Evolutionary conservation across 164 flowering plant species (phyloP).

Genomic region (Umbilicus rupestris): DNA sequence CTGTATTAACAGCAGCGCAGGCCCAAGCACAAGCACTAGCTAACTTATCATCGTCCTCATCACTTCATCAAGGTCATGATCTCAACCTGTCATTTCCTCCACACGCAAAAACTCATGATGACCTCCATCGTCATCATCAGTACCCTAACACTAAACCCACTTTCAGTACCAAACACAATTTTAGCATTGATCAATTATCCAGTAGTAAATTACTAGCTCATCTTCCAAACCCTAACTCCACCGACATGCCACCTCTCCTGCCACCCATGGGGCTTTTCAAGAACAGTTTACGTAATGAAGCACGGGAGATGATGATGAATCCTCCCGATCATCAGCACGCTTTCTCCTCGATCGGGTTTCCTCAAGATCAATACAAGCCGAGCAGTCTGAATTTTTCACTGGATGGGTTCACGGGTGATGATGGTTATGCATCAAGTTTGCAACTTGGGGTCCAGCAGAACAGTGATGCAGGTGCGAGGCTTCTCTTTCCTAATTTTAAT

Average conservation of each 20-base stretch:
- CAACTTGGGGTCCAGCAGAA: constrained; percentile 21
- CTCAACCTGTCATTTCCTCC: constrained; percentile 60
- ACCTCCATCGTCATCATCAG: constrained; percentile 7
- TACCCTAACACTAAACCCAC: constrained; percentile 15
- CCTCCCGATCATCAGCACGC: constrained; percentile 12
- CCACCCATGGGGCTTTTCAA: constrained; percentile 50
- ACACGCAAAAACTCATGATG: constrained; percentile 10
- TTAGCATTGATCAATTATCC: constrained; percentile 1
- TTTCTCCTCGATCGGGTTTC: constrained; percentile 23
- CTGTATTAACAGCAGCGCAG: constrained; percentile 7
- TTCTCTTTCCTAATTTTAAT: constrained; percentile 32
- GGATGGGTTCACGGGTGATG: constrained; percentile 25
- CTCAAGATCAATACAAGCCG: constrained; percentile 32
- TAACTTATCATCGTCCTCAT: constrained; percentile 17
- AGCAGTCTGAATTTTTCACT: constrained; percentile 30
- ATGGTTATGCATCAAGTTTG: constrained; percentile 24
- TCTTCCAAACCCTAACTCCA: neutral
- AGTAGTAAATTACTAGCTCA: neutral
- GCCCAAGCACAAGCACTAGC: constrained; percentile 1
- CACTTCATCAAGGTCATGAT: constrained; percentile 57
- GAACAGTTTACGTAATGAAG: constrained; percentile 18
- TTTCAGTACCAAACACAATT: constrained; percentile 12
- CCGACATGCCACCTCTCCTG: constrained; percentile 18
- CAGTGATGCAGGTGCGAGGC: constrained; percentile 17
- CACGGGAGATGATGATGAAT: constrained; percentile 20